These are phyloP conservation scores for Cymbopogon flexuosus DNA, from an alignment of 202 grass and related monocot species.

Conservation along the genomic window DNA sequence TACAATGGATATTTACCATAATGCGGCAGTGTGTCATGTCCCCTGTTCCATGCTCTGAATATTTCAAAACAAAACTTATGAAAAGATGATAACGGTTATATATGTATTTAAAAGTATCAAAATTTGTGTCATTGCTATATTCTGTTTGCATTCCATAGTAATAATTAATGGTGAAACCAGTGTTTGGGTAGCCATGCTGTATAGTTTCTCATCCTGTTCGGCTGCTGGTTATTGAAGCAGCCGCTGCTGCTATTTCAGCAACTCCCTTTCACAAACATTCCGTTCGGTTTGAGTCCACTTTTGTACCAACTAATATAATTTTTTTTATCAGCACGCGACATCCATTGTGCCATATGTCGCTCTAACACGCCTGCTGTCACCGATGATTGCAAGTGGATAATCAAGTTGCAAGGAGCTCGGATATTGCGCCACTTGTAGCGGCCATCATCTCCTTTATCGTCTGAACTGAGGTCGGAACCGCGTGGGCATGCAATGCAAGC, in stretches of 20 bases:
- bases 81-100: background rate
- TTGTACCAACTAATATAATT: too few relatives aligned
- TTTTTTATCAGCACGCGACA: too few relatives aligned
- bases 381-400: conserved; percentile 26
- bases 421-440: conserved; percentile 34
- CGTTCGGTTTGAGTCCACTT: too few relatives aligned
- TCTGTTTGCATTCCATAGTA: background rate
- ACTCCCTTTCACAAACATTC: too few relatives aligned
- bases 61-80: background rate
- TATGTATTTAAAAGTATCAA: background rate
- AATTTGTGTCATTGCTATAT: background rate
- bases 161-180: background rate
- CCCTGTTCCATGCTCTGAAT: background rate
- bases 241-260: too few relatives aligned
- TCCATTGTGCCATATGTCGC: too few relatives aligned
- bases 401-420: conserved; percentile 19
- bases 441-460: background rate
- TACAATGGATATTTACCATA: background rate
- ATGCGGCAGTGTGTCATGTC: background rate
- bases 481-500: background rate
- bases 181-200: background rate
- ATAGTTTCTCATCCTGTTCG: too few relatives aligned
- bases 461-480: conserved; percentile 10
- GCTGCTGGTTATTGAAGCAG: too few relatives aligned
- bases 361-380: background rate